These are phyloP conservation scores for Rutstroemia sp. DNA, from an alignment of 2,329 filamentous ascomycete genomes.

Conservation along the genomic window DNA sequence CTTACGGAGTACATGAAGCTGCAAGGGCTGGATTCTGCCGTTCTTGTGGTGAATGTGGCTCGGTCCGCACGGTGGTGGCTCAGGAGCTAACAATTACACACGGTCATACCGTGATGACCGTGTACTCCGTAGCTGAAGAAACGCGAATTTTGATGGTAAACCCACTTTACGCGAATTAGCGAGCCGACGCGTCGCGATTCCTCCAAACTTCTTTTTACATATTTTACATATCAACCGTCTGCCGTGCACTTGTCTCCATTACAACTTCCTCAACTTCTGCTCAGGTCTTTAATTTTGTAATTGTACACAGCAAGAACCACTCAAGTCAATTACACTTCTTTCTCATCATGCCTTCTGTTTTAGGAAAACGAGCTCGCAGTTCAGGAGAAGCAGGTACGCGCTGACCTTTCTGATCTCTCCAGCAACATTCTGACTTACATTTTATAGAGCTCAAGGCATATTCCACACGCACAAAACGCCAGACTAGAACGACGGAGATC, in stretches of 20 bases:
- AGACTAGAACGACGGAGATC: slow-evolving; percentile 29
- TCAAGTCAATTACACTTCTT: not conserved
- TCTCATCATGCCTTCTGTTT: slow-evolving; percentile 31
- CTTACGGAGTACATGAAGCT: not conserved
- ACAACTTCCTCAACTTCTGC: slow-evolving; percentile 1
- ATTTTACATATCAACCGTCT: not conserved
- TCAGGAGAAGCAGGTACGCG: slow-evolving; percentile 32
- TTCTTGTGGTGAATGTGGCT: not conserved
- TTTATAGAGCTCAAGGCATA: slow-evolving; percentile 18
- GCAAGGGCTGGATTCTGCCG: not conserved
- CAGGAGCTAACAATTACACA: not conserved
- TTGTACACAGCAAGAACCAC: slow-evolving; percentile 11
- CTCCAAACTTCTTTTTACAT: not conserved
- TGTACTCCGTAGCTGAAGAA: not conserved
- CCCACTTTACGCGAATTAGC: not conserved
- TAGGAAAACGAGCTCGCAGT: slow-evolving; percentile 41
- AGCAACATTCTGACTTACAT: slow-evolving; percentile 10
- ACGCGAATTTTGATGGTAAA: not conserved
- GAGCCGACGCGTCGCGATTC: not conserved
- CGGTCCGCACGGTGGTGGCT: not conserved
- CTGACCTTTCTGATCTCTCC: slow-evolving; percentile 7
- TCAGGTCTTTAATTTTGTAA: not conserved
- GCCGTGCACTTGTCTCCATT: not conserved
- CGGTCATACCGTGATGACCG: too few relatives aligned
- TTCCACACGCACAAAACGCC: slow-evolving; percentile 37